Evolutionary conservation across 441 rosid species (phyloP), one percentile per base, ranked within the genome.

Genomic region (Pelargonium cotyledonis): DNA sequence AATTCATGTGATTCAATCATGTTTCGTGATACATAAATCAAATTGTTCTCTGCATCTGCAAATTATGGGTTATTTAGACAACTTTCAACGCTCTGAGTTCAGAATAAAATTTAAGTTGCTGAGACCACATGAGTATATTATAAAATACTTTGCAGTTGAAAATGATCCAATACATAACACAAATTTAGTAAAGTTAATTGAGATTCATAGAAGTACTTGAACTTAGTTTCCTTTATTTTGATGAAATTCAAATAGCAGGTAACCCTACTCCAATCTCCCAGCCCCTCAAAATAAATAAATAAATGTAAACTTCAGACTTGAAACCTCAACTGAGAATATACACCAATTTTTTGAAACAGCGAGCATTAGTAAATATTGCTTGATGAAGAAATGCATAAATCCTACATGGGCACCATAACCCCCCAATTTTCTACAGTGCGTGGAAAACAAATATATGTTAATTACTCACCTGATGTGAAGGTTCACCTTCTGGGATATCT

Each of bases 391-490:
- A 12, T 49, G 43, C 43, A 40, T 40, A 40, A 40, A 40, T 40
- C 43, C 8, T 40, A 40, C 41, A 51, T 1, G 2, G 21, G 63
- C 23, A 57, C 63, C 7, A 58, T 6, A 70, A 49, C 35, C 23
- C 44, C 6, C 18, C 18, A 41, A 57, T 35, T n/a, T 21, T 14
- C 23, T 49, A 38, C 10, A 72, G 61, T 47, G 18, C 46, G 64
- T 61, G 41, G 29, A 41, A 29, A 12, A 47, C 19, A 66, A 51
- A 73, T 21, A 15, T 58, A 38, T 71, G 57, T 46, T n/a, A 29
- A 16, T 47, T 11, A 65, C 72, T 65, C 63, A 86, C 94, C 83
- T 82, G 75, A 73, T 68, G 58, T 47, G 8, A 43, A 65, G 46
- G 63, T 71, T 74, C 81, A 73, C 69, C 71, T 65, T 68, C 76